These are phyloP conservation scores for Elsinoe ampelina DNA, from an alignment of 2,329 filamentous ascomycete genomes.

Conservation along the genomic window DNA sequence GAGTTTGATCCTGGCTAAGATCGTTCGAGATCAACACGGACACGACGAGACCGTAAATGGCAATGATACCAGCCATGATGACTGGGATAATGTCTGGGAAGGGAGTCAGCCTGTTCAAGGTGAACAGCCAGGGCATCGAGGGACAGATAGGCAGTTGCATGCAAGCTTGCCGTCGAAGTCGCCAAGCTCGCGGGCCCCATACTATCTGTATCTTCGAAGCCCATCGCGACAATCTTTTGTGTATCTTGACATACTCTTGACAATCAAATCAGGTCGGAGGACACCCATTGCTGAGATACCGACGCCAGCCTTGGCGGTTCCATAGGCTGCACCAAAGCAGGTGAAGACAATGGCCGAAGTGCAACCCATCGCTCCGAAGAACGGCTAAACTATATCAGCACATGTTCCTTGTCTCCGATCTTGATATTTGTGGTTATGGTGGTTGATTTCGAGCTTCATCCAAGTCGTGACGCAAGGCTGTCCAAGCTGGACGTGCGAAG, in stretches of 20 bases:
- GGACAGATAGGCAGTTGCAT: too few species aligned
- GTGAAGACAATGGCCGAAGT: constrained; percentile 92
- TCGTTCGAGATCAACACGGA: constrained; percentile 47
- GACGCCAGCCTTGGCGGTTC: constrained; percentile 97
- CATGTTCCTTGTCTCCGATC: constrained; percentile 4
- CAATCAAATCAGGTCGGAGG: constrained; percentile 91
- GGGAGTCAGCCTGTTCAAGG: not conserved
- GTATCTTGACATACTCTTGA: constrained; percentile 81
- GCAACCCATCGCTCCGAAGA: constrained; percentile 97
- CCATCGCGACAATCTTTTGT: not conserved
- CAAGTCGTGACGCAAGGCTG: constrained; percentile 2
- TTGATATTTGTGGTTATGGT: not conserved
- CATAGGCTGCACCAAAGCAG: constrained; percentile 93
- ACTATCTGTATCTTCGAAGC: too few species aligned
- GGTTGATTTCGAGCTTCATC: not conserved
- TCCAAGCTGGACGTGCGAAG: not conserved
- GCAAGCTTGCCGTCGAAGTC: too few species aligned
- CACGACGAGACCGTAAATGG: constrained; percentile 64
- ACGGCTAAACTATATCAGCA: constrained; percentile 49
- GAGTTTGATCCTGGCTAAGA: constrained; percentile 37
- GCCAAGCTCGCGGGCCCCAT: too few species aligned
- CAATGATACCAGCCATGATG: constrained; percentile 99
- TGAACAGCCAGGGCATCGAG: not conserved
- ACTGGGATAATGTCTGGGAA: constrained; percentile 88
- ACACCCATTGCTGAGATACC: constrained; percentile 99